phyloP scores from a whole-genome alignment of 495 filamentous ascomycete species.

The Cercophora newfieldiana region DNA sequence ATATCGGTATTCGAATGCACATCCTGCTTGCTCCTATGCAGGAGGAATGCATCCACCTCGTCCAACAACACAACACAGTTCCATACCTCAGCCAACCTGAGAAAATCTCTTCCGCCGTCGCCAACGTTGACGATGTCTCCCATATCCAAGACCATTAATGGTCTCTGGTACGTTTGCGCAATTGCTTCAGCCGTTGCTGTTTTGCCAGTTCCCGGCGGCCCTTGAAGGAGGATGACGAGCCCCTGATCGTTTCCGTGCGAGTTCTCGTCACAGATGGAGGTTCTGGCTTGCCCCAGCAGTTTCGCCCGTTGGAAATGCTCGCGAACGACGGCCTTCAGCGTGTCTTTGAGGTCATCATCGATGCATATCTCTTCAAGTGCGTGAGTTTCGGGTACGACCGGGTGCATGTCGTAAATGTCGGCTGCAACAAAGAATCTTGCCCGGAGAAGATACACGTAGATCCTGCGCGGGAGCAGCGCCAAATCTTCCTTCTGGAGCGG shows the following conservation, averaged over 20 bases:
- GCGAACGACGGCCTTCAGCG: neutral
- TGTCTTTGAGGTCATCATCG: neutral
- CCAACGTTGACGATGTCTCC: neutral
- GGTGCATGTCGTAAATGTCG: neutral
- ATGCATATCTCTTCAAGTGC: neutral
- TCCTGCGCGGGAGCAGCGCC: neutral
- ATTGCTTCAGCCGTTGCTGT: neutral
- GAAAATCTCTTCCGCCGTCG: neutral
- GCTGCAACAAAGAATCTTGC: neutral
- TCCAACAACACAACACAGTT: neutral
- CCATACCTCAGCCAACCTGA: neutral
- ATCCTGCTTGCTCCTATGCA: neutral
- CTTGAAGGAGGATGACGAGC: neutral
- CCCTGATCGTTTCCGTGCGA: neutral
- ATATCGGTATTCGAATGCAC: too few species aligned
- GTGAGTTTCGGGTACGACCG: neutral
- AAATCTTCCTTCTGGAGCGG: neutral
- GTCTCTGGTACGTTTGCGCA: neutral
- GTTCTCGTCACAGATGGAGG: neutral
- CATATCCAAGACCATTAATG: neutral
- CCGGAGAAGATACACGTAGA: neutral
- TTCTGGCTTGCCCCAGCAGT: neutral
- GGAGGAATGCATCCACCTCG: neutral
- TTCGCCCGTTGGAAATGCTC: neutral
- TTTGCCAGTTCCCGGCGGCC: neutral